phyloP scores from a whole-genome alignment of 2,329 filamentous ascomycete genomes.

The Colletotrichum tabaci region DNA sequence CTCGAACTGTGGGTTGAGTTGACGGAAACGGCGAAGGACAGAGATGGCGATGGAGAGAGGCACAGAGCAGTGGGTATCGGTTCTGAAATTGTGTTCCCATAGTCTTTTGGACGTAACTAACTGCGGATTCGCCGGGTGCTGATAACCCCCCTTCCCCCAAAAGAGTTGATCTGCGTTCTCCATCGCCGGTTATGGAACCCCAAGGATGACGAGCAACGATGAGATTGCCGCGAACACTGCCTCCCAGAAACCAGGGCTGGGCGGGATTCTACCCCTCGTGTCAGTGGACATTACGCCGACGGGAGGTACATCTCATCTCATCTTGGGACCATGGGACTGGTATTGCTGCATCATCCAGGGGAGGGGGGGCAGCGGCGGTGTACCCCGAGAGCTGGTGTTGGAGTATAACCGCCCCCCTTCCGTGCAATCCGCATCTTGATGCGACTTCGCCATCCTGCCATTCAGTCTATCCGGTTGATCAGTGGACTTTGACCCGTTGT shows the following conservation, averaged over 20 bases:
- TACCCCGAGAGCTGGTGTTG: neutral
- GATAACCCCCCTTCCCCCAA: too few relatives aligned
- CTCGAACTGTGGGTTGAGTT: neutral
- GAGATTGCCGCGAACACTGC: neutral
- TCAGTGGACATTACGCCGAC: neutral
- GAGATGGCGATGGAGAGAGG: neutral
- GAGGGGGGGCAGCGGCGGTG: constrained; percentile 12
- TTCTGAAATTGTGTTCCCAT: neutral
- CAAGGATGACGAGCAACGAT: neutral
- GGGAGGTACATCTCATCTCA: neutral
- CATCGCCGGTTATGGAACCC: neutral
- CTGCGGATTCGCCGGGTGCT: too few relatives aligned
- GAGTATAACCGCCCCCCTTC: neutral
- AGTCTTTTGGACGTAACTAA: too few relatives aligned
- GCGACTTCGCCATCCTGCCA: neutral
- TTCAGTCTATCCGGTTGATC: constrained; percentile 11
- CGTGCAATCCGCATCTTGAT: neutral
- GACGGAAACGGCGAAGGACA: neutral
- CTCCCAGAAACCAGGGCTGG: too few relatives aligned
- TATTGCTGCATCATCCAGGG: constrained; percentile 16
- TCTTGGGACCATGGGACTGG: constrained; percentile 14
- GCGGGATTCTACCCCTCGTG: neutral
- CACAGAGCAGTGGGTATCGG: neutral
- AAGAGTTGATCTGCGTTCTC: neutral
- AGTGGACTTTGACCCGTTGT: neutral